Base-by-base conservation (phyloP, 768 basidiomycete species). In the Sporobolomyces phaffii region DNA sequence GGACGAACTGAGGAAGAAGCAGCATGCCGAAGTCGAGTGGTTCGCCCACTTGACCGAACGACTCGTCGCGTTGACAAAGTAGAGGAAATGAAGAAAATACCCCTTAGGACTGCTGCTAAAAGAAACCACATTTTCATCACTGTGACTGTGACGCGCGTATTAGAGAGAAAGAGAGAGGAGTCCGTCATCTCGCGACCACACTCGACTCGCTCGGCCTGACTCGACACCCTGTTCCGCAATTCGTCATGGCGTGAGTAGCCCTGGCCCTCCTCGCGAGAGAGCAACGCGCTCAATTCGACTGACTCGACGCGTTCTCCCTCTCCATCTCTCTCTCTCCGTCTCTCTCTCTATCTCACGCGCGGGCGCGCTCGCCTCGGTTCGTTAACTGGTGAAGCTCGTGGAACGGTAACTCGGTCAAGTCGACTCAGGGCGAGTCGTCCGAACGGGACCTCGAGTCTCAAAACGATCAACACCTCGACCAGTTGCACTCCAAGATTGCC, bases 391-490 rank as follows among this genome's bases (percentile, higher is more conserved):
- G n/a, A n/a, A n/a, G n/a, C n/a, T n/a, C n/a, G n/a, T n/a, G n/a
- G n/a, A n/a, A n/a, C n/a, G n/a, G n/a, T n/a, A n/a, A n/a, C n/a
- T n/a, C n/a, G n/a, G n/a, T n/a, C n/a, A n/a, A n/a, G n/a, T n/a
- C n/a, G n/a, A 29, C 29, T 28, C 62, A 64, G 28, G 54, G 26
- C 2, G 41, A 58, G 15, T 62, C 70, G 43, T 28, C 49, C 5
- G 56, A 63, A n/a, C 31, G n/a, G 5, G 62, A 72, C 38, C 54
- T 74, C 45, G 76, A 76, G 53, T 28, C 62, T 47, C 73, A 73
- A 59, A 76, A 76, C 65, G 76, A 76, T 48, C 64, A 73, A 33
- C 71, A 73, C 51, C 62, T 76, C 28, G 58, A 73, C 44, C 70
- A 73, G 31, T 64, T 76, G 15, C 73, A 73, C 34, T 44, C 61